Evolutionary conservation across 2,329 filamentous ascomycete genomes (phyloP).

Genomic region (Claviceps pusilla): DNA sequence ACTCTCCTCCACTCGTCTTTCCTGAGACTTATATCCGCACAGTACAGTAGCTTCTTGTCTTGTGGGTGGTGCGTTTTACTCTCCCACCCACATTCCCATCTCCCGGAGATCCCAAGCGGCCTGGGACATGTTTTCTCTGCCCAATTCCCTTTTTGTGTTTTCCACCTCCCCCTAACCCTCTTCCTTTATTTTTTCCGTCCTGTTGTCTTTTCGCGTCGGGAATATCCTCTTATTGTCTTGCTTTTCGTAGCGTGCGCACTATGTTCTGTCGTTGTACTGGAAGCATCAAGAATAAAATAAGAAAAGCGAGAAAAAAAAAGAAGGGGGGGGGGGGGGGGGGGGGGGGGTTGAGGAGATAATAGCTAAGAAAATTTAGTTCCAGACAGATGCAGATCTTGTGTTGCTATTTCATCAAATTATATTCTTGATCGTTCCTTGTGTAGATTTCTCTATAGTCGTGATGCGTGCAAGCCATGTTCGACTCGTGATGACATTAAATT

Average conservation of each 20-base stretch:
- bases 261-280: not conserved
- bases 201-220: not conserved
- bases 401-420: slow-evolving; percentile 3
- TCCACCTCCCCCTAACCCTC: not conserved
- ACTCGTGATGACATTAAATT: not conserved
- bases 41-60: not conserved
- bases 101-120: not conserved
- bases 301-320: not conserved
- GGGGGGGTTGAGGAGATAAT: not conserved
- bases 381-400: not conserved
- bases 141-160: too few species aligned
- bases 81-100: too few species aligned
- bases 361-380: not conserved
- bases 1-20: not conserved
- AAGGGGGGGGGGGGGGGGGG: not conserved
- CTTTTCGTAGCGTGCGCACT: not conserved
- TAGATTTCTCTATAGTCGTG: slow-evolving; percentile 16
- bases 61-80: not conserved
- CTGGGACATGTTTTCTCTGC: not conserved
- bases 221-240: not conserved
- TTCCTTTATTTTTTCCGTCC: not conserved
- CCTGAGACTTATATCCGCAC: not conserved
- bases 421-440: slow-evolving; percentile 12
- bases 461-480: slow-evolving; percentile 4
- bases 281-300: not conserved